Conservation (phyloP, 768 basidiomycete genomes). For the Mycena galericulata region DNA sequence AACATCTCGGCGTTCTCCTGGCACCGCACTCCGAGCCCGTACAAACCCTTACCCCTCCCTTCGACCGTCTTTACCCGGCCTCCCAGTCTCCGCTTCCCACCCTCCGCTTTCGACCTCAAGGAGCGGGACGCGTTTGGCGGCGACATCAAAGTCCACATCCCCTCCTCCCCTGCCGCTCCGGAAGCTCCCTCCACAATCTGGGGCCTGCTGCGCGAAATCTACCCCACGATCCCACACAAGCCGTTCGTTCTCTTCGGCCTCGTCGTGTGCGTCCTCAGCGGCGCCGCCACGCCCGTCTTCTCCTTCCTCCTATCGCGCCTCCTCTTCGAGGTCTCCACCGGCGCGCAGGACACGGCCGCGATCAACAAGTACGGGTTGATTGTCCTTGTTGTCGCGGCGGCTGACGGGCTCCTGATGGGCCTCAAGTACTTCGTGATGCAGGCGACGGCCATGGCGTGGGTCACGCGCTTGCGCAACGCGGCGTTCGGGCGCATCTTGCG, state of each 20-base stretch:
- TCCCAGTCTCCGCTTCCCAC: slow-evolving; percentile 76
- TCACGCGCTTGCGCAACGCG: slow-evolving; percentile 67
- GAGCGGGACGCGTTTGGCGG: slow-evolving; percentile 37
- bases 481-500: slow-evolving; percentile 71
- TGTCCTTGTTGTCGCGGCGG: slow-evolving; percentile 76
- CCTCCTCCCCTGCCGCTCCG: slow-evolving; percentile 8
- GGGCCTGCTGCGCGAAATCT: slow-evolving; percentile 64
- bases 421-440: slow-evolving; percentile 88
- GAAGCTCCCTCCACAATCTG: slow-evolving; percentile 50
- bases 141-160: slow-evolving; percentile 41
- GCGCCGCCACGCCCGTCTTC: slow-evolving; percentile 92
- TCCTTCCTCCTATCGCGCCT: slow-evolving; percentile 89
- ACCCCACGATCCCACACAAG: slow-evolving; percentile 83
- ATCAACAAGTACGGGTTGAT: slow-evolving; percentile 82
- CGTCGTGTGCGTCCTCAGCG: slow-evolving; percentile 74
- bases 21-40: slow-evolving; percentile 34
- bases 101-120: slow-evolving; percentile 53
- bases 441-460: slow-evolving; percentile 79
- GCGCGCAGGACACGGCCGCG: slow-evolving; percentile 67
- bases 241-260: slow-evolving; percentile 77
- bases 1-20: slow-evolving; percentile 17
- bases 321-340: slow-evolving; percentile 79
- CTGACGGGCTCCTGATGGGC: slow-evolving; percentile 82
- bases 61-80: slow-evolving; percentile 51
- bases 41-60: slow-evolving; percentile 38